Percentiles rank a stretch among this genome's conserved stretches.
Evolutionary conservation across 2,329 filamentous ascomycete genomes (phyloP).

Genomic region (Stagonosporopsis vannaccii): DNA sequence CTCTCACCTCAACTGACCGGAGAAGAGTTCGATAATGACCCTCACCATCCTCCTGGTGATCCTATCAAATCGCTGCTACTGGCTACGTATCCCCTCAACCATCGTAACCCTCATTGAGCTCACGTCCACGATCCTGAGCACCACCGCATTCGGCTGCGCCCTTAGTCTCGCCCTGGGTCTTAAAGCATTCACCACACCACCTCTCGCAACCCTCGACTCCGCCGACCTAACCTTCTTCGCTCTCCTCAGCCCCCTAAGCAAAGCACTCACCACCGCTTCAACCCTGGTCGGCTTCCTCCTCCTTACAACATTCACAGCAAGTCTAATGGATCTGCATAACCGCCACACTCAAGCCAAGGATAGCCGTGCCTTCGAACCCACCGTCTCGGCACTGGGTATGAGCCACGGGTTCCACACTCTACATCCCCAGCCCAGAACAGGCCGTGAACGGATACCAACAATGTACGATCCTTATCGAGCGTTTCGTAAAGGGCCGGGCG

Average conservation of each 20-base stretch:
- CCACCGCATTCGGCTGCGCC: slow-evolving; percentile 22
- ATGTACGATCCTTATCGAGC: slow-evolving; percentile 28
- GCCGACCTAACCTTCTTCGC: slow-evolving; percentile 23
- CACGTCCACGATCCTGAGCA: slow-evolving; percentile 20
- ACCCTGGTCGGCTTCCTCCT: neutral
- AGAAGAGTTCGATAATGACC: slow-evolving; percentile 14
- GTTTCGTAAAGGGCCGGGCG: neutral
- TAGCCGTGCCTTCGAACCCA: slow-evolving; percentile 32
- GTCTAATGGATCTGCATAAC: neutral
- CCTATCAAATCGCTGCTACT: slow-evolving; percentile 21
- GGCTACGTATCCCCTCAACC: slow-evolving; percentile 22
- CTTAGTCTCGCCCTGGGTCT: slow-evolving; percentile 22
- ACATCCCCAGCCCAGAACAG: slow-evolving; percentile 4
- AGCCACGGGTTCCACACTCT: slow-evolving; percentile 30
- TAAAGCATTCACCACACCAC: slow-evolving; percentile 1
- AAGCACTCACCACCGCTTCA: slow-evolving; percentile 18
- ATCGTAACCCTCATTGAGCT: slow-evolving; percentile 26
- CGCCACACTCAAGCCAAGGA: neutral
- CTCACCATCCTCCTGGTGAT: slow-evolving; percentile 22
- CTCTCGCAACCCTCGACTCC: slow-evolving; percentile 18
- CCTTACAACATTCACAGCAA: neutral
- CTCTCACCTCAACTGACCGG: neutral
- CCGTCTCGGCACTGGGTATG: slow-evolving; percentile 32
- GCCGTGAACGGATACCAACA: slow-evolving; percentile 19
- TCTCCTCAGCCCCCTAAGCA: slow-evolving; percentile 26